A percentile compares a stretch with the other conserved stretches of the same genome.
Evolutionary conservation across 2,329 filamentous ascomycete species (phyloP).

Genomic region (Apiospora kogelbergensis): DNA sequence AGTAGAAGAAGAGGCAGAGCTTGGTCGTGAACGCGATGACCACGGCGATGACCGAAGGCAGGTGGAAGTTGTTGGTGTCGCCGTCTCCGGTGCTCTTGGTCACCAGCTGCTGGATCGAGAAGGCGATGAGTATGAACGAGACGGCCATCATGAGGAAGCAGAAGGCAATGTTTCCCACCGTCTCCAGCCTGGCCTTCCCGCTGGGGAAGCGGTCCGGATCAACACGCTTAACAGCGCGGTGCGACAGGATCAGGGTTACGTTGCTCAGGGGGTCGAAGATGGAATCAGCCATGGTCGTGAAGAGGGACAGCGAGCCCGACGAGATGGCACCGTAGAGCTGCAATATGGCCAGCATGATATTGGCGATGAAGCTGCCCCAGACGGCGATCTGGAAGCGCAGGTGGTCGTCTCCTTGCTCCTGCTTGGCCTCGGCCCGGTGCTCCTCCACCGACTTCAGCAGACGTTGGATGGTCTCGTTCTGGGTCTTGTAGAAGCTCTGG

Average conservation of each 20-base stretch:
- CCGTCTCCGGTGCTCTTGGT: slow-evolving; percentile 42
- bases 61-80: slow-evolving; percentile 64
- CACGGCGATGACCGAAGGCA: slow-evolving; percentile 84
- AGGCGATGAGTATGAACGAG: slow-evolving; percentile 87
- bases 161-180: slow-evolving; percentile 92
- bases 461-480: slow-evolving; percentile 92
- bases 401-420: slow-evolving; percentile 79
- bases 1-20: slow-evolving; percentile 82
- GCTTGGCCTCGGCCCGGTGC: slow-evolving; percentile 77
- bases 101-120: slow-evolving; percentile 72
- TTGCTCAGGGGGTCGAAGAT: slow-evolving; percentile 93
- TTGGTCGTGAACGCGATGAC: slow-evolving; percentile 83
- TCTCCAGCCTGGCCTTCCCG: slow-evolving; percentile 92
- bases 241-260: slow-evolving; percentile 79
- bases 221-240: slow-evolving; percentile 84
- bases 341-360: slow-evolving; percentile 73
- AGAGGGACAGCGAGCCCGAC: slow-evolving; percentile 89
- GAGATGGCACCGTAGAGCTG: slow-evolving; percentile 88
- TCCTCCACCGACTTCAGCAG: slow-evolving; percentile 92
- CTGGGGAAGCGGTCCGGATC: slow-evolving; percentile 85
- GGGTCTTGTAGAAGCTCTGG: slow-evolving; percentile 80
- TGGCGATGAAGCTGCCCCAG: slow-evolving; percentile 73
- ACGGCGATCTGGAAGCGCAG: slow-evolving; percentile 70
- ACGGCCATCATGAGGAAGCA: slow-evolving; percentile 95
- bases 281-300: slow-evolving; percentile 96